Evolutionary conservation across 257 asterid species (phyloP).

Genomic region (Apocynum venetum): DNA sequence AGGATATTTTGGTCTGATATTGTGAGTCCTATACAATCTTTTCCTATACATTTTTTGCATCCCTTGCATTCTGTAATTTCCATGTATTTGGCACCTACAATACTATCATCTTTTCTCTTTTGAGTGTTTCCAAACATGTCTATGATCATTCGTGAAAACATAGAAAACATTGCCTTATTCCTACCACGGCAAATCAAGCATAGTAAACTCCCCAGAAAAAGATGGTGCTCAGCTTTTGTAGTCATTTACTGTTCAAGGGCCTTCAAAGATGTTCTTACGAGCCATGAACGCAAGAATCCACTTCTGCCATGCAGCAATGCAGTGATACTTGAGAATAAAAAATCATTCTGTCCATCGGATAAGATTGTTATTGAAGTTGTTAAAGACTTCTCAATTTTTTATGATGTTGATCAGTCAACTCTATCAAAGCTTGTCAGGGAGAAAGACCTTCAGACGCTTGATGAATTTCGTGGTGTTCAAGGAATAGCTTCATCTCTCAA

Average conservation of each 20-base stretch:
- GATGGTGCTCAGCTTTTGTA: constrained; percentile 29
- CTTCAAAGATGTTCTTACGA: constrained; percentile 12
- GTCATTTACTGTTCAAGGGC: constrained; percentile 30
- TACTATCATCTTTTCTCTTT: too few relatives aligned
- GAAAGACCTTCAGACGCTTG: constrained; percentile 21
- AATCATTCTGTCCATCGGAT: constrained; percentile 4
- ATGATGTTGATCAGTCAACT: constrained; percentile 14
- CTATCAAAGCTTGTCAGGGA: constrained; percentile 35
- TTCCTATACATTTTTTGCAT: too few relatives aligned
- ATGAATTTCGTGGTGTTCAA: constrained; percentile 25
- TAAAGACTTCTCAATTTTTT: constrained; percentile 8
- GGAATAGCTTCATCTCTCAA: constrained; percentile 30
- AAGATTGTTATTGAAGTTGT: constrained; percentile 3
- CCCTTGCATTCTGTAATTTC: too few relatives aligned
- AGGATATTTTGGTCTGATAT: too few relatives aligned
- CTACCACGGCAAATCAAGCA: background rate
- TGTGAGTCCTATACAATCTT: too few relatives aligned
- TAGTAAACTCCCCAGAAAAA: constrained; percentile 8
- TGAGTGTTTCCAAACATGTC: background rate
- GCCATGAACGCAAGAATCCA: background rate
- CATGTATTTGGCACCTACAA: too few relatives aligned
- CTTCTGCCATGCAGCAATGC: background rate
- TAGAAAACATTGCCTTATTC: background rate
- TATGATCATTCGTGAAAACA: constrained; percentile 10
- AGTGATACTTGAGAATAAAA: background rate